Evolutionary conservation across 208 protist species (phyloP).

Genomic region (Crithidia brevicula): DNA sequence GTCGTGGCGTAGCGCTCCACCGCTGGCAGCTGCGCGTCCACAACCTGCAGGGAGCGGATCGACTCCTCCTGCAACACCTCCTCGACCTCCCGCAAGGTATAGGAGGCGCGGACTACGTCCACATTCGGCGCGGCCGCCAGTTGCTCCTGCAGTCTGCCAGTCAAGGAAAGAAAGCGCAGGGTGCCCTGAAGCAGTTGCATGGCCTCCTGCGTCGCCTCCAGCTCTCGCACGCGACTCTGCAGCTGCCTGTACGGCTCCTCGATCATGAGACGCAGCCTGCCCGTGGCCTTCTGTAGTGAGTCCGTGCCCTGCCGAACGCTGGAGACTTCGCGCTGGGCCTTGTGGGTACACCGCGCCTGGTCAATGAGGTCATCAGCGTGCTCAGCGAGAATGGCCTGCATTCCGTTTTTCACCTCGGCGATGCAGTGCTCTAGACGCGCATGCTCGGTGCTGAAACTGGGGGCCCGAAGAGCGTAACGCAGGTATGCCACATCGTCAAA

Average conservation of each 20-base stretch:
- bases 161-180: slow-evolving; percentile 57
- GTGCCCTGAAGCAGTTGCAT: slow-evolving; percentile 58
- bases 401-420: slow-evolving; percentile 43
- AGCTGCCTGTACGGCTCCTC: slow-evolving; percentile 70
- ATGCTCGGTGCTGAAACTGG: slow-evolving; percentile 50
- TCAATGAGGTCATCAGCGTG: slow-evolving; percentile 63
- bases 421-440: slow-evolving; percentile 59
- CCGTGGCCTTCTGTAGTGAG: slow-evolving; percentile 54
- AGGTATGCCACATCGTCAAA: slow-evolving; percentile 85
- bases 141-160: slow-evolving; percentile 55
- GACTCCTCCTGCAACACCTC: slow-evolving; percentile 45
- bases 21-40: slow-evolving; percentile 50
- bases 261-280: slow-evolving; percentile 64
- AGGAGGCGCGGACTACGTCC: slow-evolving; percentile 63
- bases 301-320: slow-evolving; percentile 52
- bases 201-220: slow-evolving; percentile 61
- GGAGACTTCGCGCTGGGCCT: slow-evolving; percentile 54
- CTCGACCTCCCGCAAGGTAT: slow-evolving; percentile 69
- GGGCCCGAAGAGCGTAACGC: slow-evolving; percentile 66
- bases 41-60: slow-evolving; percentile 62
- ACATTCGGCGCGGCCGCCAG: slow-evolving; percentile 15
- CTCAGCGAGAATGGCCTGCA: slow-evolving; percentile 57
- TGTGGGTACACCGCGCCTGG: slow-evolving; percentile 67
- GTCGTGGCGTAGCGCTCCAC: slow-evolving; percentile 54
- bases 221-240: slow-evolving; percentile 53